These are phyloP conservation scores for Sclerotinia borealis DNA, from an alignment of 2,329 filamentous ascomycete genomes.

Conservation along the genomic window DNA sequence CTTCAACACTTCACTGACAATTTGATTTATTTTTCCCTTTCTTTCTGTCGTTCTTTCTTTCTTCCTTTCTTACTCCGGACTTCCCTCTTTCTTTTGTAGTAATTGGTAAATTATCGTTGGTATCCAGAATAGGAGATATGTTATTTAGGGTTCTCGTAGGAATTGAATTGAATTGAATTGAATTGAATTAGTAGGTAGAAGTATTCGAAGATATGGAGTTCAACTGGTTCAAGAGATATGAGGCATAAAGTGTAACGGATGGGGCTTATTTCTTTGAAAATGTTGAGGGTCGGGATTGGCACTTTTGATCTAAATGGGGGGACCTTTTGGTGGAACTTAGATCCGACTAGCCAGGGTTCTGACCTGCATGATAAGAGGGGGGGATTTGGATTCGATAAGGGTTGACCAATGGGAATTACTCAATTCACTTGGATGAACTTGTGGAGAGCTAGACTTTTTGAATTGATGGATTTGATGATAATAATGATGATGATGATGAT, in stretches of 20 bases:
- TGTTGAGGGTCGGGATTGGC: conserved; percentile 2
- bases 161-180: neutral
- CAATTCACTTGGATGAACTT: neutral
- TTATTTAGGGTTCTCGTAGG: neutral
- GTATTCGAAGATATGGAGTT: neutral
- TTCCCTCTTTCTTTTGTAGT: neutral
- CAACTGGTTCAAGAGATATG: neutral
- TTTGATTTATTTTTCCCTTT: neutral
- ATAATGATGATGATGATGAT: neutral
- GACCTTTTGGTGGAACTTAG: neutral
- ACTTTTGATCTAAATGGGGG: neutral
- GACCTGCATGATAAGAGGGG: neutral
- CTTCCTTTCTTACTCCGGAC: neutral
- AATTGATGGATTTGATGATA: neutral
- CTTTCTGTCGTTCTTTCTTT: neutral
- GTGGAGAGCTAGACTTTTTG: neutral
- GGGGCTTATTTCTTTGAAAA: neutral
- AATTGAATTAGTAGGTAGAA: neutral
- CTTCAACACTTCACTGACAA: neutral
- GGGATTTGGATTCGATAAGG: neutral
- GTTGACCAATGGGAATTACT: neutral
- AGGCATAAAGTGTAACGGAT: neutral
- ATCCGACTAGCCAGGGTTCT: neutral
- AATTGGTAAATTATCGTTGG: neutral
- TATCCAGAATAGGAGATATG: neutral